Base-by-base conservation (phyloP, 441 rosid species). In the Euphorbia corollata region DNA sequence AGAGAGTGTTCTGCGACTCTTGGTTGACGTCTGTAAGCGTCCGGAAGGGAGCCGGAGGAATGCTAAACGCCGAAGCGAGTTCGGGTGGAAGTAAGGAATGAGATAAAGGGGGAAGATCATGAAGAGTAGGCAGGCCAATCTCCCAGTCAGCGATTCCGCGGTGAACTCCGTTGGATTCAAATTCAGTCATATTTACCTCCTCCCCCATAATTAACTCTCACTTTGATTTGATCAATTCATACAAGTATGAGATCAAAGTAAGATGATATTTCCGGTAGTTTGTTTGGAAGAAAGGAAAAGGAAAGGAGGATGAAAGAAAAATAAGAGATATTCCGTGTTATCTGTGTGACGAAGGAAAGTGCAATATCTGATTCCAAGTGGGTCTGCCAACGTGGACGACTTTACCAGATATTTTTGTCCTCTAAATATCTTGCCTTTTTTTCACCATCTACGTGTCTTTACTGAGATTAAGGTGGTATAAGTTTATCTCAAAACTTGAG, bases 21-120 rank as follows among this genome's bases (percentile, higher is more conserved):
- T 79, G 89, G 62, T 76, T 81, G 62, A 92, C 95, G 4, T 95
- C 99, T 20, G 74, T 71, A 32, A 69, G 59, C 5, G 93, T 82
- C 43, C 84, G 82, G 68, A 59, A 71, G 3, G 86, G 85, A 63
- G 83, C 91, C 73, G 87, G 95, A 5, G 86, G 70, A 67, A 95
- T 86, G 43, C 97, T 87, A 75, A 95, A 95, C 30, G 99, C 98
- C 57, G 86, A 82, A 0, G 96, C 97, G 12, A 95, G 91, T 71
- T 84, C 90, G 74, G 78, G 79, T 0, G 99, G 91, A 65, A 95
- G 68, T 71, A 95, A 76, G 45, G 71, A 65, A 75, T 87, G 90
- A 4, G 89, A 85, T 34, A 95, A 83, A 27, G 99, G 92, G 3
- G 96, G 81, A 16, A 95, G 79, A 41, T 95, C 97, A n/a, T 78